Evolutionary conservation across 2,329 filamentous ascomycete species (phyloP).

Genomic region (Trichoderma breve): DNA sequence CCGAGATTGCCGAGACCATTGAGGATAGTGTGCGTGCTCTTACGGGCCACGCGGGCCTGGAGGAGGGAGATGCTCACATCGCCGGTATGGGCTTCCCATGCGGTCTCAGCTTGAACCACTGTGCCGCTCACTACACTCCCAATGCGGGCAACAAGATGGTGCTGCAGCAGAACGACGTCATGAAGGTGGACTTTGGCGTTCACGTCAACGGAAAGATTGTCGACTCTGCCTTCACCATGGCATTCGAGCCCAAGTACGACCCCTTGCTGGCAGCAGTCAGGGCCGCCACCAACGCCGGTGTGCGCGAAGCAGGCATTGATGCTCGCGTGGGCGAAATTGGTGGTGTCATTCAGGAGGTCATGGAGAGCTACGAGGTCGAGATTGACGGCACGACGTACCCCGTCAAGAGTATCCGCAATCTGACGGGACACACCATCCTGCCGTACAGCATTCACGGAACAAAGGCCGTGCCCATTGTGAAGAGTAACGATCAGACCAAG

Average conservation of each 20-base stretch:
- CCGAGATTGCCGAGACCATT: slow-evolving; percentile 82
- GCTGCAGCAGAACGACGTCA: slow-evolving; percentile 69
- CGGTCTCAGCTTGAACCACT: slow-evolving; percentile 79
- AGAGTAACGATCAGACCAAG: slow-evolving; percentile 82
- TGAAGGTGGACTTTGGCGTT: slow-evolving; percentile 82
- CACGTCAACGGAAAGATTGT: slow-evolving; percentile 79
- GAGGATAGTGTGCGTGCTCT: slow-evolving; percentile 77
- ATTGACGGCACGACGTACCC: slow-evolving; percentile 75
- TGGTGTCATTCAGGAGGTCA: slow-evolving; percentile 79
- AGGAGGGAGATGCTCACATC: slow-evolving; percentile 73
- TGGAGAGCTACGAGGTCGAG: slow-evolving; percentile 91
- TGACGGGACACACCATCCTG: slow-evolving; percentile 87
- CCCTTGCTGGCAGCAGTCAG: slow-evolving; percentile 70
- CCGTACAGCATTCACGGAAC: slow-evolving; percentile 88
- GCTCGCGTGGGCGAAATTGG: slow-evolving; percentile 85
- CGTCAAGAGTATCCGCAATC: slow-evolving; percentile 80
- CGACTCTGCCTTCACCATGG: slow-evolving; percentile 76
- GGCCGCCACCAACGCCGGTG: slow-evolving; percentile 79
- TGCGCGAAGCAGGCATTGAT: slow-evolving; percentile 84
- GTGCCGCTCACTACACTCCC: slow-evolving; percentile 82
- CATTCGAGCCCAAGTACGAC: slow-evolving; percentile 73
- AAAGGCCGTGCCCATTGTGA: slow-evolving; percentile 93
- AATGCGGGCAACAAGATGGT: slow-evolving; percentile 82
- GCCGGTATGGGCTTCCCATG: slow-evolving; percentile 86
- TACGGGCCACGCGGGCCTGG: slow-evolving; percentile 71